phyloP scores from a whole-genome alignment of 78 protist genomes.

The Tieghemostelium lacteum region DNA sequence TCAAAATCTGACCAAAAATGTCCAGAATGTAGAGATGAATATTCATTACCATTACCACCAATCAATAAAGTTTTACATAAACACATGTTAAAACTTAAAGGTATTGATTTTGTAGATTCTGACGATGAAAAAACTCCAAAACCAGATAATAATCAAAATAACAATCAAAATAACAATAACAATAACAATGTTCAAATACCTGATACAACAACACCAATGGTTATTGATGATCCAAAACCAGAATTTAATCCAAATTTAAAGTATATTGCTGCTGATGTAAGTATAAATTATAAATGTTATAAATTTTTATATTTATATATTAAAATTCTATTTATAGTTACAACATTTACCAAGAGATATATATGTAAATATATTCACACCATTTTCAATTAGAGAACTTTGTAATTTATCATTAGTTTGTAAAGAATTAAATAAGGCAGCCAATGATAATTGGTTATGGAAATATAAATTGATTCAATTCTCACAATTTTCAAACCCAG shows the following conservation, averaged over 20 bases:
- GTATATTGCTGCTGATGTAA: background rate
- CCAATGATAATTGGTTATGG: slow-evolving; percentile 46
- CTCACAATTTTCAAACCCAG: background rate
- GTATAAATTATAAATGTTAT: background rate
- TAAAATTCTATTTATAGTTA: slow-evolving; percentile 3
- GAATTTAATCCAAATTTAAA: background rate
- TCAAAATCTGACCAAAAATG: slow-evolving; percentile 6
- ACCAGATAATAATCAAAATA: background rate
- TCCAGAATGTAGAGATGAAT: slow-evolving; percentile 58
- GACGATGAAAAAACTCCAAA: background rate
- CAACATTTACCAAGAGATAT: slow-evolving; percentile 35
- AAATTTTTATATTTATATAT: background rate
- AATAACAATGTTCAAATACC: slow-evolving; percentile 22
- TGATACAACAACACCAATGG: background rate
- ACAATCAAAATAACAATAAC: slow-evolving; percentile 30
- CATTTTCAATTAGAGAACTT: slow-evolving; percentile 15
- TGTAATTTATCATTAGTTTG: slow-evolving; percentile 4
- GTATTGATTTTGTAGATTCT: slow-evolving; percentile 40
- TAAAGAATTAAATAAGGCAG: slow-evolving; percentile 18
- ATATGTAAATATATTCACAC: slow-evolving; percentile 19
- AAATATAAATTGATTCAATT: slow-evolving; percentile 37
- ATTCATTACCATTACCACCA: slow-evolving; percentile 46
- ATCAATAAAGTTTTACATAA: slow-evolving; percentile 34
- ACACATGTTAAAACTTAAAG: slow-evolving; percentile 36
- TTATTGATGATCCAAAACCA: background rate